A percentile compares a stretch with the other conserved stretches of the same genome.
Conservation (phyloP, 2,329 filamentous ascomycete species). For the Ophiostoma sp. region DNA sequence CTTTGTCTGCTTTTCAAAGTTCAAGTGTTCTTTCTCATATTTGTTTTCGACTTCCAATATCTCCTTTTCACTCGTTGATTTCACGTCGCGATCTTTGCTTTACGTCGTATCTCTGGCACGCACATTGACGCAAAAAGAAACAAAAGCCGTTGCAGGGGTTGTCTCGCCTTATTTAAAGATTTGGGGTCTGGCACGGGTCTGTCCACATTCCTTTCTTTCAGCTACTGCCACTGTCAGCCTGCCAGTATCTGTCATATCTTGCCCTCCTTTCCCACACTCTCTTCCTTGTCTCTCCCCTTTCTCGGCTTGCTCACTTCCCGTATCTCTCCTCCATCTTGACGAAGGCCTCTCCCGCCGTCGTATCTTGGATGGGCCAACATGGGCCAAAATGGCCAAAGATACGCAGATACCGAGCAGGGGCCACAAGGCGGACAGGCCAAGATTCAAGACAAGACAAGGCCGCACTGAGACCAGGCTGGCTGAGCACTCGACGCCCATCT, state of each 20-base stretch:
- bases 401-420: neutral
- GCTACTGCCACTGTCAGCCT: too few relatives aligned
- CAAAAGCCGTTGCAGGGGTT: neutral
- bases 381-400: neutral
- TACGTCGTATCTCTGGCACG: too few relatives aligned
- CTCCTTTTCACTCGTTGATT: neutral
- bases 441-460: neutral
- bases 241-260: neutral
- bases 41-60: neutral
- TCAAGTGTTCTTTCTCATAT: neutral
- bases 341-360: neutral
- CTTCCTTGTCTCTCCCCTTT: neutral
- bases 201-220: neutral
- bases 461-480: neutral
- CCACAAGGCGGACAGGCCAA: constrained; percentile 9
- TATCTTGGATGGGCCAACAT: neutral
- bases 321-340: neutral
- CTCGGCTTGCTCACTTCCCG: neutral
- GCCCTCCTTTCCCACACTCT: neutral
- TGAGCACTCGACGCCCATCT: neutral
- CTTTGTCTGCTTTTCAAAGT: neutral
- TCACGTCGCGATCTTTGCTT: too few relatives aligned
- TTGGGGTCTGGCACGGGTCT: neutral
- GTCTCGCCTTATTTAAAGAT: neutral
- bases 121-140: neutral